Base-by-base conservation (phyloP, 257 asterid species). In the Solanum pimpinellifolium region DNA sequence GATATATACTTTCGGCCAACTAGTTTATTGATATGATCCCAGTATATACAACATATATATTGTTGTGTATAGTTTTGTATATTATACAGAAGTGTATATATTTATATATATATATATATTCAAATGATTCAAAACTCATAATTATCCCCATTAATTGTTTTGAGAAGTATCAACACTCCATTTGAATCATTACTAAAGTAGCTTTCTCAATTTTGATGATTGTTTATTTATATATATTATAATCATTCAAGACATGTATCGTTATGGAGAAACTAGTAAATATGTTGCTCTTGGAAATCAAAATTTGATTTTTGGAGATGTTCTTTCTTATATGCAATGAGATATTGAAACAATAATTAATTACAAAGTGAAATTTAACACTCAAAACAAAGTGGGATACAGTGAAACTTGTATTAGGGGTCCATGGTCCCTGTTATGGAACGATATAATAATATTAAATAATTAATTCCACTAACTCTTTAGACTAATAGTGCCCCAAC, bases 401-500 rank as follows among this genome's bases (percentile, higher is more conserved):
- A 47, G 20, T 80, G 68, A 29, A 47, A 70, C 65, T 60, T 84
- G 47, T 65, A 3, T 23, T 60, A 27, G n/a, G 85, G 87, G 76
- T 46, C 88, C 88, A 77, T 84, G 83, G 83, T 83, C 83, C 33
- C 27, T 52, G 18, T 52, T 62, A 52, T 89, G 5, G 73, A 42
- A 29, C 59, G 78, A 80, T 23, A 83, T 20, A 59, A 83, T 20
- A 59, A n/a, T 78, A 69, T 76, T 84, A 84, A 87, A 88, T 29
- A 33, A 93, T 86, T 83, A 88, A 87, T 88, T 74, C 94, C 94
- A 93, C 98, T 92, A 90, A 91, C 92, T 86, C 83, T 87, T 90
- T 88, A 92, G 94, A 95, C 95, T 93, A 16, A 47, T 94, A 91
- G 94, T 93, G 95, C 94, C 90, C 93, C 95, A 93, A 91, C 95